Base-by-base conservation (phyloP, 495 filamentous ascomycete species). In the Tuber indicum region DNA sequence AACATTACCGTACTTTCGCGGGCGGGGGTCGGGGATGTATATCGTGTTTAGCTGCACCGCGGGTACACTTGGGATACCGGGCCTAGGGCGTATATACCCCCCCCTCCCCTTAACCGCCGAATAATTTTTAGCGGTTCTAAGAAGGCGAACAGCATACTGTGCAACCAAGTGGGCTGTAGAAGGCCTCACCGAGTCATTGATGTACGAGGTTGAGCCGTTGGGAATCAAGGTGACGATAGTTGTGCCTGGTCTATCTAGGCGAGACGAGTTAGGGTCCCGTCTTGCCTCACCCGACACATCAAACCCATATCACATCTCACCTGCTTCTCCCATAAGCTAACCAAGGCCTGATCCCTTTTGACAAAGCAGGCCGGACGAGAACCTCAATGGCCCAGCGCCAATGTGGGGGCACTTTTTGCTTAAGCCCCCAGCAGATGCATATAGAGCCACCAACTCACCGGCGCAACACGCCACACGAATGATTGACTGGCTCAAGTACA, bases 161-260 rank as follows among this genome's bases (percentile, higher is more conserved):
- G 96, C 96, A 0, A 96, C 93, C 1, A 99, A 98, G 83, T 98
- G 97, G 84, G 96, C 96, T 0, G 92, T 97, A 16, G 96, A 99
- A 82, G 96, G 96, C 0, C 86, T 99, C 74, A 93, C 97, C 77
- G 96, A 99, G 86, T 93, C 91, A 45, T 94, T 99, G 91, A 87
- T 97, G 10, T 98, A 98, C 82, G 96, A 99, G 83, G 89, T 96
- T 74, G 94, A 97, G 82, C 88, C 90, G 10, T 96, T 97, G 84
- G 93, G 94, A 79, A 91, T 98, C 81, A 96, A 95, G 84, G 93
- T 92, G 1, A 97, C 96, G 2, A 88, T 98, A 8, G 94, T 98
- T 3, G 93, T 97, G 78, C 95, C 94, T 21, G 95, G 95, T 0
- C 89, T 97, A 81, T 92, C 96, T 75, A 87, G 95, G 1, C 87